A percentile compares a stretch with the other conserved stretches of the same genome.
Conservation (phyloP, 208 protist species). For the Strigomonas culicis region DNA sequence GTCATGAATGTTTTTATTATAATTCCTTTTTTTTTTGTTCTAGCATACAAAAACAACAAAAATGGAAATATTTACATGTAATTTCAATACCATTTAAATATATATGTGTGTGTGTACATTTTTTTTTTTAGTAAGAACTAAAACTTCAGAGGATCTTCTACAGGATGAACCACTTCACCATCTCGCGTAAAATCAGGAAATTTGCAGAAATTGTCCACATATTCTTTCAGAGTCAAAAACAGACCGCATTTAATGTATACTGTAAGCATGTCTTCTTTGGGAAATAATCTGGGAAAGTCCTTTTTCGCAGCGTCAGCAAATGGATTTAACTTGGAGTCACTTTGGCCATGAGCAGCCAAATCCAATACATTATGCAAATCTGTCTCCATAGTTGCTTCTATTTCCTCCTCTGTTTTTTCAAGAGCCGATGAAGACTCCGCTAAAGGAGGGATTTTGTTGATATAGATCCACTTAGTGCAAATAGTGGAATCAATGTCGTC, state of each 20-base stretch:
- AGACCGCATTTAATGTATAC: slow-evolving; percentile 42
- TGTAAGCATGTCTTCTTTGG: slow-evolving; percentile 34
- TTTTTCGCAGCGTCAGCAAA: slow-evolving; percentile 75
- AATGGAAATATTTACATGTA: background rate
- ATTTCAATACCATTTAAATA: slow-evolving; percentile 3
- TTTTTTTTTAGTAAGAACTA: slow-evolving; percentile 29
- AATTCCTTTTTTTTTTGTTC: background rate
- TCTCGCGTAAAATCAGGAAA: slow-evolving; percentile 53
- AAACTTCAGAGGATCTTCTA: slow-evolving; percentile 71
- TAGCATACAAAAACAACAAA: background rate
- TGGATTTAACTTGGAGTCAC: slow-evolving; percentile 17
- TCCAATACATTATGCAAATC: slow-evolving; percentile 56
- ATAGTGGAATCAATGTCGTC: slow-evolving; percentile 42
- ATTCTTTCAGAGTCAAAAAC: slow-evolving; percentile 68
- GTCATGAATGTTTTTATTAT: background rate
- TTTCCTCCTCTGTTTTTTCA: slow-evolving; percentile 47
- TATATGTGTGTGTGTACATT: background rate
- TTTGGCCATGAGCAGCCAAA: slow-evolving; percentile 21
- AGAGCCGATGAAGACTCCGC: slow-evolving; percentile 3
- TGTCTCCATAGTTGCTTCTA: slow-evolving; percentile 34
- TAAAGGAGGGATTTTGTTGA: slow-evolving; percentile 57
- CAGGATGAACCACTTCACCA: slow-evolving; percentile 69
- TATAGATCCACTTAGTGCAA: slow-evolving; percentile 20
- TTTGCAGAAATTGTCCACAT: slow-evolving; percentile 46
- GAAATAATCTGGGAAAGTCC: slow-evolving; percentile 65